Conservation (phyloP, 305 asterid genomes). For the Solanum hybrid region DNA sequence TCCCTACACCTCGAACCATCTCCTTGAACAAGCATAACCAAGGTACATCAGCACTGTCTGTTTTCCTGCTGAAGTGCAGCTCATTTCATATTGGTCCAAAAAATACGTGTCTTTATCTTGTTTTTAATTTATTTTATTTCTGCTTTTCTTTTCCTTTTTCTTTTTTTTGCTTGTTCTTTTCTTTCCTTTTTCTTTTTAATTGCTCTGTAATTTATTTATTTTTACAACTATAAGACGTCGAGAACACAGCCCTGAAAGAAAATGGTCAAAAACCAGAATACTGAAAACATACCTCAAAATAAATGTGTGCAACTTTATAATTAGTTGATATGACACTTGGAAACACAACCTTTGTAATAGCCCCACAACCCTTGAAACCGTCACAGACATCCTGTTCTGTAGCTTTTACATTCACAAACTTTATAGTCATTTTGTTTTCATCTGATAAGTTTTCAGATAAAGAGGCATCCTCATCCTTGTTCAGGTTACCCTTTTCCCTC, state of each 20-base stretch:
- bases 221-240: neutral
- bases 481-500: too few relatives aligned
- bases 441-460: too few relatives aligned
- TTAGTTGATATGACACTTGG: slow-evolving; percentile 8
- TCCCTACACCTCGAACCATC: neutral
- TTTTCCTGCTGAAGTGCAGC: slow-evolving; percentile 1
- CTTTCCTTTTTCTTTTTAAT: neutral
- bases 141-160: neutral
- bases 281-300: slow-evolving; percentile 37
- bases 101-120: neutral
- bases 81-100: neutral
- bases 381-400: neutral
- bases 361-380: slow-evolving; percentile 21
- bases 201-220: neutral
- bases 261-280: slow-evolving; percentile 2
- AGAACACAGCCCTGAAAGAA: neutral
- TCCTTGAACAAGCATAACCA: neutral
- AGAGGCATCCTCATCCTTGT: too few relatives aligned
- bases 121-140: neutral
- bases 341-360: slow-evolving; percentile 28
- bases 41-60: neutral
- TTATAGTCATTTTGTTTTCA: slow-evolving; percentile 31
- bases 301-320: slow-evolving; percentile 26
- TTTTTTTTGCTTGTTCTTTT: neutral
- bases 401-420: slow-evolving; percentile 14